A percentile compares a stretch with the other conserved stretches of the same genome.
Evolutionary conservation across 192 early-diverging fungal species (phyloP).

Genomic region (Gigaspora rosea): DNA sequence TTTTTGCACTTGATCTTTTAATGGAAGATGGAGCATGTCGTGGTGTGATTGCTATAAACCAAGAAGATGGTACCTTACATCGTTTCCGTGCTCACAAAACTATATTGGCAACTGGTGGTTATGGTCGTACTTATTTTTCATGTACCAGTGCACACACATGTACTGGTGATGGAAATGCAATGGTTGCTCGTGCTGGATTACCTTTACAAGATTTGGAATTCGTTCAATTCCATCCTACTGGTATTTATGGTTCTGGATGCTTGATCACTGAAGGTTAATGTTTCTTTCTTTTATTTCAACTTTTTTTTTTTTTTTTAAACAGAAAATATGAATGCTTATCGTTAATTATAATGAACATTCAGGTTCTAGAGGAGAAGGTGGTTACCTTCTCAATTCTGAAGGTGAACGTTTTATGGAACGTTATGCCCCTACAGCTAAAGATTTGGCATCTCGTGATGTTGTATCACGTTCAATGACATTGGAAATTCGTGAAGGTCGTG

Average conservation of each 20-base stretch:
- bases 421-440: conserved; percentile 98
- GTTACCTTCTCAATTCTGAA: conserved; percentile 92
- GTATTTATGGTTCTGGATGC: conserved; percentile 98
- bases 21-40: conserved; percentile 98
- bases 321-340: background rate
- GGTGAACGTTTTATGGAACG: conserved; percentile 99
- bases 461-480: conserved; percentile 99
- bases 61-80: conserved; percentile 98
- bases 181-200: conserved; percentile 95
- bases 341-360: background rate
- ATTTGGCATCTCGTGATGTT: conserved; percentile 97
- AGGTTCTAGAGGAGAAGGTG: conserved; percentile 92
- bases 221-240: conserved; percentile 99
- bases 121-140: conserved; percentile 98
- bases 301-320: background rate
- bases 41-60: conserved; percentile 94
- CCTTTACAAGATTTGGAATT: conserved; percentile 99
- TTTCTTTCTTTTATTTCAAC: background rate
- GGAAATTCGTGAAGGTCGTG: conserved; percentile 96
- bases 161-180: conserved; percentile 99
- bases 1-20: conserved; percentile 97
- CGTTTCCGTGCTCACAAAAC: conserved; percentile 97
- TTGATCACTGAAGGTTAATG: conserved; percentile 88
- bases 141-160: conserved; percentile 98
- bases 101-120: conserved; percentile 98